A percentile compares a stretch with the other conserved stretches of the same genome.
phyloP scores from a whole-genome alignment of 192 early-diverging fungal species.

The Backusella circina region DNA sequence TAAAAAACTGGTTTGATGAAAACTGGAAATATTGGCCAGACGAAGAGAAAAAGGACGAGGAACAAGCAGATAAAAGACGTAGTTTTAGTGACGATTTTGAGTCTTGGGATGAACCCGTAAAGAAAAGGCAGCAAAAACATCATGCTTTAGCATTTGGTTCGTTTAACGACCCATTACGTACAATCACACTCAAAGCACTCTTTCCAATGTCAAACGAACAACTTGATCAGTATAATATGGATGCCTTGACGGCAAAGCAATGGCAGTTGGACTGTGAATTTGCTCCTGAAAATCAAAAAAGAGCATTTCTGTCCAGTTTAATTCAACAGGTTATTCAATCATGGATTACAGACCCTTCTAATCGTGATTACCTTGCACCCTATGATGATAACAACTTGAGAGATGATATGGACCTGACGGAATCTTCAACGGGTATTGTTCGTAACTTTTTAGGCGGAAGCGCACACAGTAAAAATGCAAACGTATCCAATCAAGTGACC shows the following conservation, averaged over 20 bases:
- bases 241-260: constrained; percentile 43
- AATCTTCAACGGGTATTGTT: background rate
- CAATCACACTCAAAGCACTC: constrained; percentile 38
- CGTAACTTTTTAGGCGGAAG: constrained; percentile 9
- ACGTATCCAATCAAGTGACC: background rate
- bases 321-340: constrained; percentile 44
- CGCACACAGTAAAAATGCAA: background rate
- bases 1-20: constrained; percentile 52
- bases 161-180: constrained; percentile 51
- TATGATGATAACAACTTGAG: constrained; percentile 28
- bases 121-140: constrained; percentile 9
- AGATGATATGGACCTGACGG: constrained; percentile 26
- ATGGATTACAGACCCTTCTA: constrained; percentile 43
- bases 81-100: constrained; percentile 19
- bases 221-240: constrained; percentile 45
- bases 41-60: background rate
- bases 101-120: background rate
- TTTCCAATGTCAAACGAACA: constrained; percentile 39
- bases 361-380: constrained; percentile 15
- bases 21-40: constrained; percentile 46
- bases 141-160: constrained; percentile 48
- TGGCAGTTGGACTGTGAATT: constrained; percentile 43
- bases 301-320: constrained; percentile 37
- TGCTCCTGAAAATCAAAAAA: constrained; percentile 36
- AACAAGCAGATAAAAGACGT: background rate